Base-by-base conservation (phyloP, 495 filamentous ascomycete genomes). In the Neurospora intermedia region DNA sequence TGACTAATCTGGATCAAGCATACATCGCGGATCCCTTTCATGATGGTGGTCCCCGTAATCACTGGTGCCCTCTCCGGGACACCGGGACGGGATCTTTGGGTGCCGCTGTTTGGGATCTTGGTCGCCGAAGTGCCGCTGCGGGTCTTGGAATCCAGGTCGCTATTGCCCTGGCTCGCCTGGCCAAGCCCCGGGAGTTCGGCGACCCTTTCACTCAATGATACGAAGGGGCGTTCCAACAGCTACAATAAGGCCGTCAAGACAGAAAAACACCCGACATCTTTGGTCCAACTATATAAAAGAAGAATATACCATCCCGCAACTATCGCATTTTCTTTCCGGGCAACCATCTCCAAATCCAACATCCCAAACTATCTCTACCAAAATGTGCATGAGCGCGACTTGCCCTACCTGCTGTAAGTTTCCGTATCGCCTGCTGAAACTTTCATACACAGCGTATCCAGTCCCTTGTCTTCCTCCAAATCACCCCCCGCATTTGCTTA, bases 391-490 rank as follows among this genome's bases (percentile, higher is more conserved):
- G 76, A 73, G 78, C 38, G 78, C 82, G 39, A 80, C 78, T 27
- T 84, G 83, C 73, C 70, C 81, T 23, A 81, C 78, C 35, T 84
- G 82, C 78, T 78, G 82, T 83, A 75, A 74, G 82, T 76, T 15
- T 43, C 43, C 27, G 69, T 66, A 66, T 35, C 18, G 0, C 15
- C 27, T 38, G 6, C 23, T 18, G 54, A 66, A 62, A 66, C 5
- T 66, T 35, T 66, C 54, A 62, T 27, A 4, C 35, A 13, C 27
- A 62, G 54, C 16, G 54, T 3, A 62, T 18, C 27, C 23, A 9
- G 3, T 16, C 3, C 45, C 38, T 31, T 38, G 20, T 31, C 40
- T 20, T 35, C 62, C 20, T 35, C 48, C 46, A 10, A 41, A 27
- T 16, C 39, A 4, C 13, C 31, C 15, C 41, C 43, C 42, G 4